Evolutionary conservation across 139 green algal genomes (phyloP).

Genomic region (Coelastrella sp.): DNA sequence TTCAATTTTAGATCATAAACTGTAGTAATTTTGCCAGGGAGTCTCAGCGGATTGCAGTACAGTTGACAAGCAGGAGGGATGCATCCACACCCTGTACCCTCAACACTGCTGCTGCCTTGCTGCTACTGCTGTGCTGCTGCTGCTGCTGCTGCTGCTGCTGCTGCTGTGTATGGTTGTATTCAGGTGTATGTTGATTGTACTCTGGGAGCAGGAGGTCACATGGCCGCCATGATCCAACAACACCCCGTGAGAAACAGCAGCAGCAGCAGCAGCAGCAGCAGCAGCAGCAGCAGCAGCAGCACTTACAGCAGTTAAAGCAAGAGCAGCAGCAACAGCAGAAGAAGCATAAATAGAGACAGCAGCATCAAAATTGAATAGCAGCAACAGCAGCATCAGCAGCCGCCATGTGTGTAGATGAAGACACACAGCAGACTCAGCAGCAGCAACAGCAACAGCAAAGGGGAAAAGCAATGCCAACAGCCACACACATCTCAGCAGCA

Average conservation of each 20-base stretch:
- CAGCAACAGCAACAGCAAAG: not conserved
- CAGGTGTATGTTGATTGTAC: slow-evolving; percentile 89
- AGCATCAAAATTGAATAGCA: not conserved
- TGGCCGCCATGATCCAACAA: slow-evolving; percentile 63
- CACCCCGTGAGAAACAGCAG: slow-evolving; percentile 71
- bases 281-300: not conserved
- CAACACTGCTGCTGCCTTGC: not conserved
- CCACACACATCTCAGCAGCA: no score
- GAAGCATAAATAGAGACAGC: not conserved
- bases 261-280: not conserved
- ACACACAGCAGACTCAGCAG: not conserved
- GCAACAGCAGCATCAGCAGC: not conserved
- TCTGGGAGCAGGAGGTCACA: slow-evolving; percentile 90
- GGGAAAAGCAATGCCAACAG: no score
- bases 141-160: slow-evolving; percentile 24
- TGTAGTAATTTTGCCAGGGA: no score
- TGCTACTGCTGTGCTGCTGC: not conserved
- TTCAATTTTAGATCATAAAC: no score
- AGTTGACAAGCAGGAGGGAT: not conserved
- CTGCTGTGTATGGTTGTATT: slow-evolving; percentile 35
- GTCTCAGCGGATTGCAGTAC: not conserved
- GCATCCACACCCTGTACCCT: no score
- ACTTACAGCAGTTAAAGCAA: not conserved
- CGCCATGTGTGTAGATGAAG: no score
- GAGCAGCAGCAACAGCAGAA: not conserved